Conservation (phyloP, 106 monocot species). For the Vanilla planifolia region DNA sequence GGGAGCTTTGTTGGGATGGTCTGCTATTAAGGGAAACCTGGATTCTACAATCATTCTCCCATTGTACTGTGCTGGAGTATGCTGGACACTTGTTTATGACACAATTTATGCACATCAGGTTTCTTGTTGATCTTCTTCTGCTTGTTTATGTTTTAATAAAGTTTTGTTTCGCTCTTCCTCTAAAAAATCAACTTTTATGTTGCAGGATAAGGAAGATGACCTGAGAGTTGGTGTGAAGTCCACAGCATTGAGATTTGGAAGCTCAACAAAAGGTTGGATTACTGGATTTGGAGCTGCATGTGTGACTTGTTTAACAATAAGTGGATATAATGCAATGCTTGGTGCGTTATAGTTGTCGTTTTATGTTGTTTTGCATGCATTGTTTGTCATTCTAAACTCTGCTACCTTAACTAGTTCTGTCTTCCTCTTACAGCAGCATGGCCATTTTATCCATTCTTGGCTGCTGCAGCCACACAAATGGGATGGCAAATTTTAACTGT, state of each 20-base stretch:
- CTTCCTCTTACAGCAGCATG: conserved; percentile 54
- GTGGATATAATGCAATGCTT: conserved; percentile 85
- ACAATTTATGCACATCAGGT: conserved; percentile 99
- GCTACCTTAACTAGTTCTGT: neutral
- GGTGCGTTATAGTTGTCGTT: conserved; percentile 31
- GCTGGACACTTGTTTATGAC: conserved; percentile 97
- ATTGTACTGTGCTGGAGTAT: conserved; percentile 77
- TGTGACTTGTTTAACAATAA: conserved; percentile 53
- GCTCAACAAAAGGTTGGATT: conserved; percentile 70
- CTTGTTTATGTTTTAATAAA: neutral
- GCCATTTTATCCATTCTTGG: conserved; percentile 74
- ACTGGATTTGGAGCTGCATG: conserved; percentile 72
- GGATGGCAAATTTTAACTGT: conserved; percentile 85
- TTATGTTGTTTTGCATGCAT: neutral
- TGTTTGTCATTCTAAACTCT: neutral
- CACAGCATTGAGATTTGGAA: conserved; percentile 89
- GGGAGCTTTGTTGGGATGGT: conserved; percentile 97
- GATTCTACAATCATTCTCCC: conserved; percentile 74
- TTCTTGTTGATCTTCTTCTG: neutral
- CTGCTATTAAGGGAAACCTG: conserved; percentile 73
- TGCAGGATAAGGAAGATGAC: conserved; percentile 97
- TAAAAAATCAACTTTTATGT: conserved; percentile 4
- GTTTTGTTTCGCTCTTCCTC: neutral
- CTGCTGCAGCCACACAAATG: conserved; percentile 65
- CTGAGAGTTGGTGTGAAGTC: conserved; percentile 92